Base-by-base conservation (phyloP, 768 basidiomycete species). In the Solioccasus polychromus region DNA sequence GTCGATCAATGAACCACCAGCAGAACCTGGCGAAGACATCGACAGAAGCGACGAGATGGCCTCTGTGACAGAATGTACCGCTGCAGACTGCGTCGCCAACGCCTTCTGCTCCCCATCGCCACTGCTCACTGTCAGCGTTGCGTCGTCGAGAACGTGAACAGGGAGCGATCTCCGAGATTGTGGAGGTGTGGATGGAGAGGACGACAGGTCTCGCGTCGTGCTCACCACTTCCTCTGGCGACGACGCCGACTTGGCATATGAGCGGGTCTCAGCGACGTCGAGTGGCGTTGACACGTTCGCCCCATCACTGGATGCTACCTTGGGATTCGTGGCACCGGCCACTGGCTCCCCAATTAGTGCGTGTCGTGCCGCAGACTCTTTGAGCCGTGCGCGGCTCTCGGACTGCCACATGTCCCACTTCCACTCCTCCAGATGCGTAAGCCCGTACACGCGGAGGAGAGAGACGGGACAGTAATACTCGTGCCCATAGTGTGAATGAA, bases 391-490 rank as follows among this genome's bases (percentile, higher is more conserved):
- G 30, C 64, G 71, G 52, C 85, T 85, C 60, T 88, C 85, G 4
- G 72, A 76, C 54, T 87, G 80, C 88, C 88, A 92, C 6, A 73
- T 72, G 39, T 91, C 89, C 86, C 91, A 88, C 56, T 95, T 94
- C 82, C 89, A 98, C 57, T 93, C 82, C 51, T 98, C 94, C 52
- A 98, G 82, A 69, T 98, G 93, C 2, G 93, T 97, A 43, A 95
- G 81, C 5, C 96, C 96, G 51, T 93, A 98, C 1, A 96, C 92
- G 23, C 92, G 84, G 15, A 98, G 76, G 1, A 97, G 78, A 0
- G 90, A 93, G 15, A 98, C 75, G 0, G 96, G 96, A 59, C 96
- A 99, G 63, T 93, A 98, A 68, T 87, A 98, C 66, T 99, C 96
- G 57, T 80, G 87, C 17, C 92, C 90, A 57, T 96, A 98, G 60